Evolutionary conservation across 2,329 filamentous ascomycete genomes (phyloP).

Genomic region (Calonectria henricotiae): DNA sequence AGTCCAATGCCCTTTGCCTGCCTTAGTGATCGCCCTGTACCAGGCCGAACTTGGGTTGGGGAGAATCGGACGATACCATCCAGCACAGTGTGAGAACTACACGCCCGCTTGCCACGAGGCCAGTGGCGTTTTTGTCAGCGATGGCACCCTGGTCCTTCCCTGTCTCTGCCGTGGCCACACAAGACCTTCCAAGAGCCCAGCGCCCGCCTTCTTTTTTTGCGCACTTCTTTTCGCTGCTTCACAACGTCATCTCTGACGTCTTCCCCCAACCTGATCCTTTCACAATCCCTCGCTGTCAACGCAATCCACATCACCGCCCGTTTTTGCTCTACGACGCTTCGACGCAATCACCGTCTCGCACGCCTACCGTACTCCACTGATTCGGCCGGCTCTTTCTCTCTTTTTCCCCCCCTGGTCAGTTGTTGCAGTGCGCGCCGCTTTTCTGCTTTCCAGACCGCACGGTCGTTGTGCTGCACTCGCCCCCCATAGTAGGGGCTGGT

Average conservation of each 20-base stretch:
- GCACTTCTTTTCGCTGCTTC: slow-evolving; percentile 59
- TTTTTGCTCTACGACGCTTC: slow-evolving; percentile 45
- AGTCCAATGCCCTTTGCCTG: slow-evolving; percentile 24
- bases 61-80: slow-evolving; percentile 52
- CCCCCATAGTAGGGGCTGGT: slow-evolving; percentile 43
- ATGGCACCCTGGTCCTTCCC: slow-evolving; percentile 37
- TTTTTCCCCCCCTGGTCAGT: slow-evolving; percentile 22
- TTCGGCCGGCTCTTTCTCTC: slow-evolving; percentile 36
- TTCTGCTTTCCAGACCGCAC: slow-evolving; percentile 40
- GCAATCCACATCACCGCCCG: slow-evolving; percentile 54
- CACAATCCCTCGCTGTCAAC: slow-evolving; percentile 56
- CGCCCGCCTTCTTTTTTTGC: slow-evolving; percentile 57
- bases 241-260: slow-evolving; percentile 69
- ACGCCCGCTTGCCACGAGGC: slow-evolving; percentile 20
- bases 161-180: slow-evolving; percentile 41
- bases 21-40: slow-evolving; percentile 29
- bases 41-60: slow-evolving; percentile 37
- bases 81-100: slow-evolving; percentile 45
- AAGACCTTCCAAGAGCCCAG: slow-evolving; percentile 54
- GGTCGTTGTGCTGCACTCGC: slow-evolving; percentile 45
- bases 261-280: slow-evolving; percentile 60
- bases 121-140: slow-evolving; percentile 39
- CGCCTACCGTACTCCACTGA: slow-evolving; percentile 48
- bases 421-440: slow-evolving; percentile 33
- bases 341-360: slow-evolving; percentile 46